These are phyloP conservation scores for Pythium utonaiense DNA, from an alignment of 352 stramenopile genomes.

Conservation along the genomic window DNA sequence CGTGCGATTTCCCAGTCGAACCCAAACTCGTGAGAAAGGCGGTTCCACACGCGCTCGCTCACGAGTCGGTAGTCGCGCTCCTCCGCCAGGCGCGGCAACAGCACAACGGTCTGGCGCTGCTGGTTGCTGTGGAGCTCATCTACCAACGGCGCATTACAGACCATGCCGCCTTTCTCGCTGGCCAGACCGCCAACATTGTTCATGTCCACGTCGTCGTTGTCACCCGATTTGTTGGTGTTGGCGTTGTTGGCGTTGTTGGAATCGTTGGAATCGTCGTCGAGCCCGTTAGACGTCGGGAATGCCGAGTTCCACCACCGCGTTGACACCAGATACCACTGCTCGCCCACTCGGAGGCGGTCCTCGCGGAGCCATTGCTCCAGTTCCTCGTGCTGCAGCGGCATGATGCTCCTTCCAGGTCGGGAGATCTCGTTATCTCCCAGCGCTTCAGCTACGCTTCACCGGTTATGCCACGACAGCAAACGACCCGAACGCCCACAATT, in stretches of 20 bases:
- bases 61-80: constrained; percentile 59
- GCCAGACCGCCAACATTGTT: not conserved
- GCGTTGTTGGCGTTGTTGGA: constrained; percentile 29
- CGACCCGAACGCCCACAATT: not conserved
- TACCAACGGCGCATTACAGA: constrained; percentile 47
- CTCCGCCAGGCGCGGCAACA: constrained; percentile 62
- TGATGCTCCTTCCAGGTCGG: not conserved
- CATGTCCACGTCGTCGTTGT: constrained; percentile 17
- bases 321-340: constrained; percentile 61
- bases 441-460: not conserved
- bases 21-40: constrained; percentile 53
- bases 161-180: not conserved
- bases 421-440: not conserved
- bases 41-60: constrained; percentile 67
- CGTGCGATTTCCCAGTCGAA: constrained; percentile 74
- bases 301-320: constrained; percentile 49
- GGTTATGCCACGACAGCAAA: constrained; percentile 2
- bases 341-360: constrained; percentile 32
- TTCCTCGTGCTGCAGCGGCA: not conserved
- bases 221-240: not conserved
- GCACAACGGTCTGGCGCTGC: constrained; percentile 43
- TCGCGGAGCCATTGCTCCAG: not conserved
- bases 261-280: constrained; percentile 21
- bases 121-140: constrained; percentile 42
- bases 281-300: constrained; percentile 15